These are phyloP conservation scores for Microcera coccophila DNA, from an alignment of 2,329 filamentous ascomycete species.

Conservation along the genomic window DNA sequence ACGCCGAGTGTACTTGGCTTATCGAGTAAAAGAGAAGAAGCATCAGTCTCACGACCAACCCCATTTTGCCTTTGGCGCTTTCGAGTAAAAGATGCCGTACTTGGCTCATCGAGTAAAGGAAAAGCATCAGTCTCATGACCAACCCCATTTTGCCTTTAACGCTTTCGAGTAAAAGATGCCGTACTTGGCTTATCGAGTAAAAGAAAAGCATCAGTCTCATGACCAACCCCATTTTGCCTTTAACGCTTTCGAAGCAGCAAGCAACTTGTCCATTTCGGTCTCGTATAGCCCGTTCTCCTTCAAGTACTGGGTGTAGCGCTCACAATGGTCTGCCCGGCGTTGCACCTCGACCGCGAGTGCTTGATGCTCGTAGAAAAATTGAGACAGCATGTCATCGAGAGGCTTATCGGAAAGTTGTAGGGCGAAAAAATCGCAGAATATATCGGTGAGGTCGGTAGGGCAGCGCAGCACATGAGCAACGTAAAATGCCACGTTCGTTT, in stretches of 20 bases:
- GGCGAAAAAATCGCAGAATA: conserved; percentile 12
- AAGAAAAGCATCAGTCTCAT: too few relatives aligned
- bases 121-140: neutral
- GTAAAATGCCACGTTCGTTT: conserved; percentile 2
- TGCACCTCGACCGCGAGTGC: neutral
- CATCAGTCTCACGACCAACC: too few relatives aligned
- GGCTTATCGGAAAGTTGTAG: conserved; percentile 1
- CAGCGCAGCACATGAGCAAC: conserved; percentile 11
- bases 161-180: neutral
- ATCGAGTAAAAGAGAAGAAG: too few relatives aligned
- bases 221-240: too few relatives aligned
- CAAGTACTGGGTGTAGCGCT: neutral
- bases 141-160: neutral
- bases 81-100: too few relatives aligned
- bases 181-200: neutral
- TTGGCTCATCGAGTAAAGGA: too few relatives aligned
- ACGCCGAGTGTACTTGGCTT: too few relatives aligned
- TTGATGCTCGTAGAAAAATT: conserved; percentile 2
- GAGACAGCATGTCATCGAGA: neutral
- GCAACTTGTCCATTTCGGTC: too few relatives aligned
- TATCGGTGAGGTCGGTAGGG: conserved; percentile 5
- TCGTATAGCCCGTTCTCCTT: neutral
- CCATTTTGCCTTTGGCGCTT: too few relatives aligned
- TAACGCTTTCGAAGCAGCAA: too few relatives aligned
- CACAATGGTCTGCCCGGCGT: neutral